These are phyloP conservation scores for Hypomontagnella monticulosa DNA, from an alignment of 495 filamentous ascomycete species.

Conservation along the genomic window DNA sequence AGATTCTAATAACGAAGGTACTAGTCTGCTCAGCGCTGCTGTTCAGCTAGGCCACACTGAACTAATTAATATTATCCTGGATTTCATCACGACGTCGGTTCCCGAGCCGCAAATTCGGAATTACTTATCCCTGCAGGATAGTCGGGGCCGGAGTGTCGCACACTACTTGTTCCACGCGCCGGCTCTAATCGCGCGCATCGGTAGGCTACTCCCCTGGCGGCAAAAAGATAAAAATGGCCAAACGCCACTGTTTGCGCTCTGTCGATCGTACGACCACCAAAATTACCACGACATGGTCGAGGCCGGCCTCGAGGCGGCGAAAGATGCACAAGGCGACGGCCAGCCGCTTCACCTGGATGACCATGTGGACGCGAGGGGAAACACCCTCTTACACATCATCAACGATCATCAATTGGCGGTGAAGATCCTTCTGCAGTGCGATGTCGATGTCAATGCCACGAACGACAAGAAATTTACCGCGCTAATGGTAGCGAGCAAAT, in stretches of 20 bases:
- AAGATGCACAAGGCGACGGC: conserved; percentile 76
- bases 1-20: conserved; percentile 87
- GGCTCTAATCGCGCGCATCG: conserved; percentile 76
- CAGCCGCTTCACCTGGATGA: conserved; percentile 88
- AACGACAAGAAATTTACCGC: conserved; percentile 97
- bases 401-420: conserved; percentile 82
- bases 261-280: conserved; percentile 92
- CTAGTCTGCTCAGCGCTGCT: conserved; percentile 91
- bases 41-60: conserved; percentile 84
- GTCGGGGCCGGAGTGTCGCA: conserved; percentile 84
- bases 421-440: conserved; percentile 80
- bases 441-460: conserved; percentile 92
- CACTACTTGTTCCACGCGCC: conserved; percentile 98
- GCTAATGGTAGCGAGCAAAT: conserved; percentile 99
- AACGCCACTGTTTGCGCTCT: conserved; percentile 93
- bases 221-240: conserved; percentile 95
- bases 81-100: conserved; percentile 59
- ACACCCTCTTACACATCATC: conserved; percentile 91
- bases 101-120: conserved; percentile 57
- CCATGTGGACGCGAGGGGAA: conserved; percentile 92
- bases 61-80: conserved; percentile 77
- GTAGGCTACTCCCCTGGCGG: conserved; percentile 83
- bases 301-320: conserved; percentile 77
- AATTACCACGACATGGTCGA: conserved; percentile 88
- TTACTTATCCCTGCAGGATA: conserved; percentile 82